Base-by-base conservation (phyloP, 441 rosid species). In the Erodium chrysanthum region DNA sequence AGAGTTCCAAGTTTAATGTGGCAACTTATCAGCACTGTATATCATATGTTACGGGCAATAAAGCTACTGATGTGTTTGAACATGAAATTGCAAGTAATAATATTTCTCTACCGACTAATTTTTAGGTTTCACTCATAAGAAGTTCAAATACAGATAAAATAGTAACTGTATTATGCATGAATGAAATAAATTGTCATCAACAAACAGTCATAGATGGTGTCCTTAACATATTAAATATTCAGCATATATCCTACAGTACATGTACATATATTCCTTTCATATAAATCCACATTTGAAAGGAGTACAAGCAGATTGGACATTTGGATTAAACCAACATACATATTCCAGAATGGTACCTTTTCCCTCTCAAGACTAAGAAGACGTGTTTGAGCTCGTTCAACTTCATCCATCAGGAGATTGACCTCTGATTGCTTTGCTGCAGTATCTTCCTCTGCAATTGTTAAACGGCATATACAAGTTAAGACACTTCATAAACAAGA, bases 331-430 rank as follows among this genome's bases (percentile, higher is more conserved):
- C 71, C 63, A 56, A 71, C 44, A 73, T 44, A 70, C 68, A 71
- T 59, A 65, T 23, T 29, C 58, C 31, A 15, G 75, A 73, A 66
- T 69, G n/a, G n/a, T 44, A 89, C 99, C 96, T 95, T 95, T 78
- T 95, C 99, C 79, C 98, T 95, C 84, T 95, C 98, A 71, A 95
- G 91, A 77, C 93, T 84, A 76, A 83, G 84, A 76, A 92, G 96
- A n/a, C 98, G 88, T 23, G 93, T 87, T 81, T 95, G 99, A 76
- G 98, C 99, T 77, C 97, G 86, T 80, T 95, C 99, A 65, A 95
- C 97, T 88, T 95, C 99, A 86, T 95, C 98, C 97, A 95, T 90
- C 76, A 92, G 81, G 73, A 92, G 86, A 78, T 75, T 84, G 83
- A 95, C 82, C 83, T 92, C 99, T 68, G 99, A 90, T 64, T 92